A percentile compares a stretch with the other conserved stretches of the same genome.
Evolutionary conservation across 2,329 filamentous ascomycete species (phyloP).

Genomic region (Sarocladiaceae sp.): DNA sequence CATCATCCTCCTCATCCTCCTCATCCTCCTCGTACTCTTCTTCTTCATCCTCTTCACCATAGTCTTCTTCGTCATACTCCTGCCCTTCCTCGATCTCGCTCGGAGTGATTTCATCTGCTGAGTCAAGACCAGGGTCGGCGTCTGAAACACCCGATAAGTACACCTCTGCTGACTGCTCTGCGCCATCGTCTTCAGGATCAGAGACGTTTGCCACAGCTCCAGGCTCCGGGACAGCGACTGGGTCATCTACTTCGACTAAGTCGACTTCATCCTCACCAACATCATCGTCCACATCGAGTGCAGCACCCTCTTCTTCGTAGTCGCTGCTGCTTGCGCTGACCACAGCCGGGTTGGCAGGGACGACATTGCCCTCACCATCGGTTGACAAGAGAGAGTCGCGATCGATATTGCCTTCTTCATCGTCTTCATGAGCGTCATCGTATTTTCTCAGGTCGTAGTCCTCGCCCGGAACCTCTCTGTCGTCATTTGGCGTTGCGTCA

Average conservation of each 20-base stretch:
- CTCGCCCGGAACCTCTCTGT: conserved; percentile 24
- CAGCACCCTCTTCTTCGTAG: neutral
- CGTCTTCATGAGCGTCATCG: conserved; percentile 26
- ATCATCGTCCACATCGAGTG: neutral
- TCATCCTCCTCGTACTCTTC: conserved; percentile 17
- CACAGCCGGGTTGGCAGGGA: neutral
- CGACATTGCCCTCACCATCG: neutral
- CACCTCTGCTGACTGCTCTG: conserved; percentile 18
- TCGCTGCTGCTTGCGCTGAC: conserved; percentile 2
- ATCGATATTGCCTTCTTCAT: conserved; percentile 23
- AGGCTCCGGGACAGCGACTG: neutral
- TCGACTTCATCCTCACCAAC: neutral
- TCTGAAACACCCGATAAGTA: conserved; percentile 15
- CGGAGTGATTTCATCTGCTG: neutral
- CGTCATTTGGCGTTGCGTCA: conserved; percentile 21
- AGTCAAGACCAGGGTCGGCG: conserved; percentile 13
- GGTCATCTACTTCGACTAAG: neutral
- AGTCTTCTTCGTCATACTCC: conserved; percentile 25
- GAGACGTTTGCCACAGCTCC: neutral
- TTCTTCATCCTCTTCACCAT: conserved; percentile 23
- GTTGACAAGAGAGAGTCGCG: conserved; percentile 4
- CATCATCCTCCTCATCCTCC: conserved; percentile 15
- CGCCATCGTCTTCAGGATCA: conserved; percentile 16
- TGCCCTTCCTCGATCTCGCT: conserved; percentile 23
- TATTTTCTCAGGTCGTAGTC: conserved; percentile 31